phyloP scores from a whole-genome alignment of 2,329 filamentous ascomycete species.

The Ophiostoma pallidulum region DNA sequence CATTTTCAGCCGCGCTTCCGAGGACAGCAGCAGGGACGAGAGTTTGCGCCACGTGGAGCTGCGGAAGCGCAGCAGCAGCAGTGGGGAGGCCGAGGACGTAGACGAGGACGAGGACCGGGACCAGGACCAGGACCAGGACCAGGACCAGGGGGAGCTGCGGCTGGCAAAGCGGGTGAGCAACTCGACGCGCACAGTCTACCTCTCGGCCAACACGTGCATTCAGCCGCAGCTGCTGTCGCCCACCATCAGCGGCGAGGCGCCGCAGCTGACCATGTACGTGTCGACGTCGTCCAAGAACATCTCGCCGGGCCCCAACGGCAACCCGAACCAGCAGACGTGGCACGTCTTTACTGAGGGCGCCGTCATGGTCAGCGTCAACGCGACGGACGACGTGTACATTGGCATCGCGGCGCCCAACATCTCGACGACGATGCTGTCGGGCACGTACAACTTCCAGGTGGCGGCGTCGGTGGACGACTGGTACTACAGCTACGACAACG shows the following conservation, averaged over 20 bases:
- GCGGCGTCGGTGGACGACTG: constrained; percentile 71
- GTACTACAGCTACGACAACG: constrained; percentile 58
- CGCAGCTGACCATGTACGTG: constrained; percentile 70
- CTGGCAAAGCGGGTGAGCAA: constrained; percentile 16
- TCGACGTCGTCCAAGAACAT: constrained; percentile 56
- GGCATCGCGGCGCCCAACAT: constrained; percentile 62
- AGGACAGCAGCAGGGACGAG: constrained; percentile 14
- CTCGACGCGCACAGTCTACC: constrained; percentile 51
- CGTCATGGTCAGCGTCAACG: constrained; percentile 51
- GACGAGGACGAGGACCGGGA: constrained; percentile 10
- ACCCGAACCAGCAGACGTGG: constrained; percentile 34
- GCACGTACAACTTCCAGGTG: constrained; percentile 69
- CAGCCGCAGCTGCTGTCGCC: constrained; percentile 53
- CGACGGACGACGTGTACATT: constrained; percentile 63
- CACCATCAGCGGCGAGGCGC: constrained; percentile 39
- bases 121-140: constrained; percentile 16
- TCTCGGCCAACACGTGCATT: constrained; percentile 78
- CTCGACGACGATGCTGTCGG: constrained; percentile 45
- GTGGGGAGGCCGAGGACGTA: constrained; percentile 15
- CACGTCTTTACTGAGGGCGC: constrained; percentile 58
- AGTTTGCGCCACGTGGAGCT: constrained; percentile 13
- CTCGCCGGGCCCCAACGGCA: constrained; percentile 52
- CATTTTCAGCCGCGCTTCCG: constrained; percentile 33
- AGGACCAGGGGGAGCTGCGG: background rate
- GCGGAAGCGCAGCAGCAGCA: constrained; percentile 19